These are phyloP conservation scores for Dictyostelium capitatum DNA, from an alignment of 78 protist genomes.

Conservation along the genomic window DNA sequence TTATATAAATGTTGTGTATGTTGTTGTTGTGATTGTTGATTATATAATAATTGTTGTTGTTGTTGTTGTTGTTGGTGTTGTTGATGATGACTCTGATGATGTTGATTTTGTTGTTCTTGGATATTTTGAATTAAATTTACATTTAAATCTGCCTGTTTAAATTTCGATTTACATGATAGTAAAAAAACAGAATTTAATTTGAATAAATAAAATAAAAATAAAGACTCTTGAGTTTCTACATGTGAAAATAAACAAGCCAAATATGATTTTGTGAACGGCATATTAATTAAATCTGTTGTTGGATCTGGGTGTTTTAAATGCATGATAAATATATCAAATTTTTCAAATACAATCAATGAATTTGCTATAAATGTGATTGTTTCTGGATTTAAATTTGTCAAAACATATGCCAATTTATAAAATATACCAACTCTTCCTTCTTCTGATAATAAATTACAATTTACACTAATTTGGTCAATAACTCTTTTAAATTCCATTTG, in stretches of 20 bases:
- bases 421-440: not conserved
- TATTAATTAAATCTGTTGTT: not conserved
- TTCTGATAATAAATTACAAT: not conserved
- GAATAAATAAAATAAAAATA: not conserved
- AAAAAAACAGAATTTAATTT: not conserved
- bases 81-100: not conserved
- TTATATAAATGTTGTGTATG: not conserved
- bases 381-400: not conserved
- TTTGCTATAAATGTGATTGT: not conserved
- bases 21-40: not conserved
- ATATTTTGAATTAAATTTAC: not conserved
- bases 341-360: no score
- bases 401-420: not conserved
- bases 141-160: not conserved
- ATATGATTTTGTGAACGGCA: not conserved
- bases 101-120: not conserved
- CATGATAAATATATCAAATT: no score
- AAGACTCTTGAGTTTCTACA: not conserved
- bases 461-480: not conserved
- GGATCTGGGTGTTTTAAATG: not conserved
- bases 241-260: not conserved
- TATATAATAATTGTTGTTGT: not conserved
- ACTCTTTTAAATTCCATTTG: not conserved
- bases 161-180: not conserved
- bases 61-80: not conserved